These are phyloP conservation scores for Plasmodium knowlesi DNA, from an alignment of 169 alveolate genomes.

Conservation along the genomic window DNA sequence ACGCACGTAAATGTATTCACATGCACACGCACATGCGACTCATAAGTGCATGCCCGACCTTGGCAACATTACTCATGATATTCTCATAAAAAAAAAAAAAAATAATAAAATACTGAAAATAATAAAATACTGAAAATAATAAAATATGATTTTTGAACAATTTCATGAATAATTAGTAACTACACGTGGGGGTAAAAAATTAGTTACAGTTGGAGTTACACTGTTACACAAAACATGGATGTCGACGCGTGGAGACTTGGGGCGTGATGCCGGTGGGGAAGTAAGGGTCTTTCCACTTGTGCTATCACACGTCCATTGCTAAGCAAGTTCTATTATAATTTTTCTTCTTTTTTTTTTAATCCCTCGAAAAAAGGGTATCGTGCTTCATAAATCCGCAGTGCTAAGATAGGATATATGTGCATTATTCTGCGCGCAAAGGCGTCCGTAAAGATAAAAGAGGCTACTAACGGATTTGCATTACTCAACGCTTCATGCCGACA, in stretches of 20 bases:
- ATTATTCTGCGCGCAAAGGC: neutral
- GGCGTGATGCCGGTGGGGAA: neutral
- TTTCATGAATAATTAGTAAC: neutral
- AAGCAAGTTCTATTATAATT: neutral
- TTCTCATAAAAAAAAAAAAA: conserved; percentile 2
- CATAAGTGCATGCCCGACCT: neutral
- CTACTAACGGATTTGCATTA: neutral
- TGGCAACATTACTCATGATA: neutral
- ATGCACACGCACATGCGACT: neutral
- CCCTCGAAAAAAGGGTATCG: neutral
- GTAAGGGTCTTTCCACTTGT: neutral
- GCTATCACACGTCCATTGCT: neutral
- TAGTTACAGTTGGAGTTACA: neutral
- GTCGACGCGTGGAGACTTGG: neutral
- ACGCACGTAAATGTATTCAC: neutral
- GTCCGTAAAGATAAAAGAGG: neutral
- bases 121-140: conserved; percentile 20
- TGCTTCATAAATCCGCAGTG: conserved; percentile 5
- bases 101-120: conserved; percentile 32
- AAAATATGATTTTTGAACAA: neutral
- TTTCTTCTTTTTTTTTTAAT: neutral
- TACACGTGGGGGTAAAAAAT: conserved; percentile 1
- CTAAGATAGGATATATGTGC: neutral
- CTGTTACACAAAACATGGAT: neutral
- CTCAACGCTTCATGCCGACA: neutral